phyloP scores from a whole-genome alignment of 2,329 filamentous ascomycete genomes.

The Colletotrichum sp. region DNA sequence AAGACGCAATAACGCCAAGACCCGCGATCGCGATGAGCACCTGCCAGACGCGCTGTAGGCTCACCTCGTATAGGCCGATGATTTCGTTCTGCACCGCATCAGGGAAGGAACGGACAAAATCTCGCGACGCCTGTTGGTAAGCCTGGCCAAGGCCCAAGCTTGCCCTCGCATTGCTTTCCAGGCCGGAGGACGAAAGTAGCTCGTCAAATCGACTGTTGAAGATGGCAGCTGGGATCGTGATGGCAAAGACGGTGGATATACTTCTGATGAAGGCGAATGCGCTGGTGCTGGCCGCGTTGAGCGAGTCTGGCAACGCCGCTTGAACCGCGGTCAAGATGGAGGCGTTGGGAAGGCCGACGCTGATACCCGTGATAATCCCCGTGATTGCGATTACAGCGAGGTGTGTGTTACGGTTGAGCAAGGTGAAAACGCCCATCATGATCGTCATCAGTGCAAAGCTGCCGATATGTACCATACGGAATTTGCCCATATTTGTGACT shows the following conservation, averaged over 20 bases:
- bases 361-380: conserved; percentile 43
- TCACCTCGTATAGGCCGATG: background rate
- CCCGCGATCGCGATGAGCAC: conserved; percentile 30
- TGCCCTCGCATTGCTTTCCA: background rate
- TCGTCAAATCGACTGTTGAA: conserved; percentile 49
- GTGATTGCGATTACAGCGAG: conserved; percentile 36
- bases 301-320: conserved; percentile 53
- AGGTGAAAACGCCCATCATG: conserved; percentile 38
- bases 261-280: conserved; percentile 51
- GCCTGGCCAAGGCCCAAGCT: background rate
- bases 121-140: background rate
- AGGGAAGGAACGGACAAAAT: background rate
- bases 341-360: conserved; percentile 49
- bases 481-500: conserved; percentile 37
- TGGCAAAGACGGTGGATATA: conserved; percentile 64
- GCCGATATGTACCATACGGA: conserved; percentile 35
- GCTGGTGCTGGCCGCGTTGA: conserved; percentile 40
- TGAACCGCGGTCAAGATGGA: conserved; percentile 46
- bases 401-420: conserved; percentile 33
- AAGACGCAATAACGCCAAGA: conserved; percentile 24
- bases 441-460: conserved; percentile 39
- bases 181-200: conserved; percentile 41
- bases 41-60: conserved; percentile 30
- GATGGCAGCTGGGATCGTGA: conserved; percentile 76
- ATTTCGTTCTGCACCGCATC: background rate